phyloP scores from a whole-genome alignment of 2,329 filamentous ascomycete genomes.

The Sclerotinia glacialis region DNA sequence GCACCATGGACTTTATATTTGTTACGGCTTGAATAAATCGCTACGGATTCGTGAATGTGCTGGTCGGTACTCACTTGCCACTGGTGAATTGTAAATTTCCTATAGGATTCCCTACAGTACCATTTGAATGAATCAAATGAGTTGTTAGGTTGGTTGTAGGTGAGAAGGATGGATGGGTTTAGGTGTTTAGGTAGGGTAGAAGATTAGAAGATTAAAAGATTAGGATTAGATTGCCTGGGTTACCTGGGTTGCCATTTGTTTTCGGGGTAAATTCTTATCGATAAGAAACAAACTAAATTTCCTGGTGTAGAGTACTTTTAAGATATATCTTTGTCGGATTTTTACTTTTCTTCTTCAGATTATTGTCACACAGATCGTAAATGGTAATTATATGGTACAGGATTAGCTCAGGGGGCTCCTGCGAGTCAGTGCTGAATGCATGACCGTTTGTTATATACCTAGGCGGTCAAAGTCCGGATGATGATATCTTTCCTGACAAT shows the following conservation, averaged over 20 bases:
- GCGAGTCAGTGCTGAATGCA: background rate
- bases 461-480: background rate
- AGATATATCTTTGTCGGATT: background rate
- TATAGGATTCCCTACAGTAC: background rate
- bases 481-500: background rate
- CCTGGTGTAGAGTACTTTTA: background rate
- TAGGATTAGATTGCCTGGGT: too few relatives aligned
- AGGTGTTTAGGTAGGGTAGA: too few relatives aligned
- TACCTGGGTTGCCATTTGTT: conserved; percentile 8
- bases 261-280: conserved; percentile 17
- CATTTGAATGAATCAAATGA: conserved; percentile 11
- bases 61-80: background rate
- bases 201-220: conserved; percentile 1
- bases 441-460: conserved; percentile 1
- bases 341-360: background rate
- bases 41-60: background rate
- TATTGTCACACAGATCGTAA: background rate
- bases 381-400: background rate
- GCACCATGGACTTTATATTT: background rate
- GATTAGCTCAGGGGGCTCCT: background rate
- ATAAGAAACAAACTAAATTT: conserved; percentile 13
- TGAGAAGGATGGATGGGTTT: conserved; percentile 6
- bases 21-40: background rate
- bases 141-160: background rate
- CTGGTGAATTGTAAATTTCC: background rate